These are phyloP conservation scores for Backusella tarrabulga DNA, from an alignment of 192 early-diverging fungal genomes.

Conservation along the genomic window DNA sequence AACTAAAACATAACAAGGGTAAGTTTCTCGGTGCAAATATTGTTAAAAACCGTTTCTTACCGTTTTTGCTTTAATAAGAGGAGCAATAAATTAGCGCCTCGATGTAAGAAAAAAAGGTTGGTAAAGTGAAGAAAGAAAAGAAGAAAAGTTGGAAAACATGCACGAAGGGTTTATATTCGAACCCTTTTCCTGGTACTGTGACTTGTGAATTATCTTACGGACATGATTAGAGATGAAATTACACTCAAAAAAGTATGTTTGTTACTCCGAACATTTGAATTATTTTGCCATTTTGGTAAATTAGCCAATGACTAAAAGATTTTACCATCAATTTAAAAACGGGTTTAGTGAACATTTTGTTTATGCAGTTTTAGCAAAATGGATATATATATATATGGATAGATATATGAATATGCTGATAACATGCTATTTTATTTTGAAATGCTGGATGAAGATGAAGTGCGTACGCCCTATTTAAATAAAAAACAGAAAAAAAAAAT, in stretches of 20 bases:
- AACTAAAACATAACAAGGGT: slow-evolving; percentile 31
- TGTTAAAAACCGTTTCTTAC: slow-evolving; percentile 1
- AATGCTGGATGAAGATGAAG: background rate
- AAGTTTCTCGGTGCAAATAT: background rate
- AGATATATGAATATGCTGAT: background rate
- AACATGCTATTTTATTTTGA: background rate
- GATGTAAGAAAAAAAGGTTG: background rate
- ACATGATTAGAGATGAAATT: background rate
- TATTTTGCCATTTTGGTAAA: background rate
- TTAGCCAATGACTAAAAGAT: background rate
- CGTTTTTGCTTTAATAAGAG: slow-evolving; percentile 22
- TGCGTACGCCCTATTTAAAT: slow-evolving; percentile 2
- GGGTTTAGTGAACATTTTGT: no score
- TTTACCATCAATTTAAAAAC: background rate
- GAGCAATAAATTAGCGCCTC: slow-evolving; percentile 11
- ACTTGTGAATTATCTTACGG: background rate
- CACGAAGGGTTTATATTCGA: background rate
- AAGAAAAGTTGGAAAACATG: background rate
- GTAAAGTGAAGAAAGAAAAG: background rate
- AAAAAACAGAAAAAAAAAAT: background rate
- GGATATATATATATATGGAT: background rate
- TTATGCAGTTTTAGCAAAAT: background rate
- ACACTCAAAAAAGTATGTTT: background rate
- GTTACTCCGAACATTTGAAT: slow-evolving; percentile 1
- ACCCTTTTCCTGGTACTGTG: background rate